Percentiles rank a stretch among this genome's conserved stretches.
Evolutionary conservation across 306 rosid genomes (phyloP).

Genomic region (Purshia tridentata): DNA sequence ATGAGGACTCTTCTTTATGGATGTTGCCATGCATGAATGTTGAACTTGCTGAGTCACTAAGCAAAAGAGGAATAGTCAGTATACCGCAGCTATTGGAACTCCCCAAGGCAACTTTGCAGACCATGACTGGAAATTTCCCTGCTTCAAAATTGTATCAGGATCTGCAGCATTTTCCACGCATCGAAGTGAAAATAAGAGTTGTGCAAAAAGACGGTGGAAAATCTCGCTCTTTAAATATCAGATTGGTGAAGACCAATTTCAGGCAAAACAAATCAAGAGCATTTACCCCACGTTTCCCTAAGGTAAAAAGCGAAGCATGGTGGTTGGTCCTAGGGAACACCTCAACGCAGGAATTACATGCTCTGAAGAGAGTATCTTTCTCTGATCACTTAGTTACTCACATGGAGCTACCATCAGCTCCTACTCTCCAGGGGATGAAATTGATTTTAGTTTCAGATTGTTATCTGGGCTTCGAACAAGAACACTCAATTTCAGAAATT

Average conservation of each 20-base stretch:
- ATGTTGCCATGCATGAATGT: slow-evolving; percentile 87
- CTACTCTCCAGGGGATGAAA: slow-evolving; percentile 61
- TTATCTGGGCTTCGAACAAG: slow-evolving; percentile 84
- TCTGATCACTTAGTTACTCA: slow-evolving; percentile 66
- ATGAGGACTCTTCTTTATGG: slow-evolving; percentile 77
- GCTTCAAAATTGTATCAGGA: slow-evolving; percentile 82
- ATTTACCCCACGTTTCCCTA: slow-evolving; percentile 83
- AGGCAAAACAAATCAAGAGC: slow-evolving; percentile 66
- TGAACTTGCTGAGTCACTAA: slow-evolving; percentile 55
- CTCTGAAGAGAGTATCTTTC: slow-evolving; percentile 77
- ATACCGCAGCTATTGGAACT: slow-evolving; percentile 67
- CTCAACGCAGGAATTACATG: slow-evolving; percentile 66
- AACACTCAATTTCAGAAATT: slow-evolving; percentile 52
- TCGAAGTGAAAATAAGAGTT: slow-evolving; percentile 64
- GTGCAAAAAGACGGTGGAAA: slow-evolving; percentile 46
- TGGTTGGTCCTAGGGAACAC: slow-evolving; percentile 92
- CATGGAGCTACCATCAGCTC: slow-evolving; percentile 67
- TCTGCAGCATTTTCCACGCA: slow-evolving; percentile 67
- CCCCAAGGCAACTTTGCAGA: slow-evolving; percentile 63
- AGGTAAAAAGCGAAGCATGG: slow-evolving; percentile 95
- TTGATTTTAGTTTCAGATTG: slow-evolving; percentile 82
- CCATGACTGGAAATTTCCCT: slow-evolving; percentile 61
- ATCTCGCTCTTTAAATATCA: slow-evolving; percentile 48
- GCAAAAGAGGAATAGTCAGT: slow-evolving; percentile 50
- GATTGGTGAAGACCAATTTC: slow-evolving; percentile 71